These are phyloP conservation scores for Suhomyces ambrosiae DNA, from an alignment of 1,139 yeast species.

Conservation along the genomic window DNA sequence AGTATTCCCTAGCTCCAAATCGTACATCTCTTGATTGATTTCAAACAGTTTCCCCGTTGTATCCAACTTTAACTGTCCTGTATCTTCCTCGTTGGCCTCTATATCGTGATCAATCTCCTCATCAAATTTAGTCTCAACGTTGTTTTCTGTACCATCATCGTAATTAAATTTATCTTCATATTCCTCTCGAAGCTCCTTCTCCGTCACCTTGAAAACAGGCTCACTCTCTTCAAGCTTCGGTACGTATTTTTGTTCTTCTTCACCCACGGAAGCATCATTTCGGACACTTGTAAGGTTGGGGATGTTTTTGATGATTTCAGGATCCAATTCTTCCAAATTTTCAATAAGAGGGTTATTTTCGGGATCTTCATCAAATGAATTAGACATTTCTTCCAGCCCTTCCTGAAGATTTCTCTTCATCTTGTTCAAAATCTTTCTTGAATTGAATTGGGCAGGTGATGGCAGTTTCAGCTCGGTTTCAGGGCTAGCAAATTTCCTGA, in stretches of 20 bases:
- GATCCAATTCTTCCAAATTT: slow-evolving; percentile 19
- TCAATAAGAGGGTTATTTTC: slow-evolving; percentile 26
- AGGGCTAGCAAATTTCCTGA: not conserved
- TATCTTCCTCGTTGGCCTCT: slow-evolving; percentile 7
- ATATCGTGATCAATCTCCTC: slow-evolving; percentile 10
- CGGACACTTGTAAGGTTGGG: slow-evolving; percentile 2
- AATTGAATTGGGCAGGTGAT: not conserved
- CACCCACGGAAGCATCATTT: slow-evolving; percentile 5
- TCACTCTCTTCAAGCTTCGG: slow-evolving; percentile 15
- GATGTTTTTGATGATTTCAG: slow-evolving; percentile 14
- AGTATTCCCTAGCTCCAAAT: slow-evolving; percentile 15
- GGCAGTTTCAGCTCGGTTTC: no score
- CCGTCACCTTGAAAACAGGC: slow-evolving; percentile 3
- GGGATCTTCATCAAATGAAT: slow-evolving; percentile 19
- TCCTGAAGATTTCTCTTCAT: not conserved
- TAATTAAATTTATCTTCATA: slow-evolving; percentile 19
- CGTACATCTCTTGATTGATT: slow-evolving; percentile 16
- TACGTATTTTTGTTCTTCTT: slow-evolving; percentile 13
- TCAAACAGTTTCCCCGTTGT: slow-evolving; percentile 1
- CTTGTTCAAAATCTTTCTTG: slow-evolving; percentile 3
- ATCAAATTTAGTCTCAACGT: not conserved
- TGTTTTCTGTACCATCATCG: slow-evolving; percentile 16
- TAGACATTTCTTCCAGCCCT: not conserved
- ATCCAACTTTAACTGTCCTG: slow-evolving; percentile 4
- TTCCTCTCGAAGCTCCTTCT: slow-evolving; percentile 16